phyloP scores from a whole-genome alignment of 2,329 filamentous ascomycete species.

The Cercospora sp. region DNA sequence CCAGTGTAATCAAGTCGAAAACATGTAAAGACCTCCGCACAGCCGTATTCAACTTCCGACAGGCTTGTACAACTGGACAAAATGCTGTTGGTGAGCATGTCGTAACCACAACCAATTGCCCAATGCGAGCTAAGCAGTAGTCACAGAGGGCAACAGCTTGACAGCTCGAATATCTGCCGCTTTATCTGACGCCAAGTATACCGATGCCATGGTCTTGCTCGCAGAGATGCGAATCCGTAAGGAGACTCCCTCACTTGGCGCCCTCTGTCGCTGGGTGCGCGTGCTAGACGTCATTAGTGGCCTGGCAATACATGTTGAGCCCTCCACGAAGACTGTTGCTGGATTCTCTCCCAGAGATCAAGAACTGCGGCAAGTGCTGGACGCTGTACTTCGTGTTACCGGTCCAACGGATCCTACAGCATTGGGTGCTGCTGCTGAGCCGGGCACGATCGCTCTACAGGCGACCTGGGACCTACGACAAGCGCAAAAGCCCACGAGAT shows the following conservation, averaged over 20 bases:
- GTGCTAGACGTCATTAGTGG: conserved; percentile 69
- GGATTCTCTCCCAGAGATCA: conserved; percentile 51
- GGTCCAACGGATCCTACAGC: conserved; percentile 56
- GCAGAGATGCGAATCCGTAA: conserved; percentile 69
- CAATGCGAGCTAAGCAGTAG: not conserved
- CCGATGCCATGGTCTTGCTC: conserved; percentile 64
- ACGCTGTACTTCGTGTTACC: conserved; percentile 63
- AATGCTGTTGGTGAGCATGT: conserved; percentile 46
- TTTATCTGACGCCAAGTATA: conserved; percentile 64
- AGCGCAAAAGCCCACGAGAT: conserved; percentile 41
- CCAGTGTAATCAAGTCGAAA: conserved; percentile 66
- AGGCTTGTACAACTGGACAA: conserved; percentile 66
- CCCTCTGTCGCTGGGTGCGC: conserved; percentile 70
- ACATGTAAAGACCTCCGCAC: conserved; percentile 65
- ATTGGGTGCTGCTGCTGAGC: conserved; percentile 19
- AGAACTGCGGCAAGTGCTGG: conserved; percentile 61
- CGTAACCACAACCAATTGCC: not conserved
- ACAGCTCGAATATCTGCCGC: conserved; percentile 67
- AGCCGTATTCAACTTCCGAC: conserved; percentile 68
- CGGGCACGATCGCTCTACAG: conserved; percentile 58
- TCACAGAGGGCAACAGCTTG: conserved; percentile 59
- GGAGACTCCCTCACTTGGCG: conserved; percentile 66
- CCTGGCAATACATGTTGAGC: conserved; percentile 57
- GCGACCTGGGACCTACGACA: conserved; percentile 61
- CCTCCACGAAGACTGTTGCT: conserved; percentile 39